A percentile compares a stretch with the other conserved stretches of the same genome.
Evolutionary conservation across 2,329 filamentous ascomycete species (phyloP).

Genomic region (Fusarium continuum): DNA sequence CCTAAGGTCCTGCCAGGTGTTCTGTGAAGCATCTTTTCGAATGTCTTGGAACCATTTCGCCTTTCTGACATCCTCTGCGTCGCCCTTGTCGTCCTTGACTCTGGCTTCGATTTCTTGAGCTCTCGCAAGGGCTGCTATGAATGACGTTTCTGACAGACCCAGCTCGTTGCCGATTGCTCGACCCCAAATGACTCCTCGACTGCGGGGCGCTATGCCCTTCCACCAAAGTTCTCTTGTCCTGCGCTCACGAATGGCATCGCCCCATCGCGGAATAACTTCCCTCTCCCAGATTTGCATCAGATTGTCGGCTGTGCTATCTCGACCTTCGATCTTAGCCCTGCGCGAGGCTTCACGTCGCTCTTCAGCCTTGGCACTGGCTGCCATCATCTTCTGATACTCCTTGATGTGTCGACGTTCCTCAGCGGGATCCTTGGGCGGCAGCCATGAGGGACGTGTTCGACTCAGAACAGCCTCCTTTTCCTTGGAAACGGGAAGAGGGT

Average conservation of each 20-base stretch:
- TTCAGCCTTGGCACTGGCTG: constrained; percentile 66
- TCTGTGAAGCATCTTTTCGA: constrained; percentile 67
- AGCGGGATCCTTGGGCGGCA: constrained; percentile 86
- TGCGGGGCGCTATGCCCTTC: constrained; percentile 77
- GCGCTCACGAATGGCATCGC: constrained; percentile 72
- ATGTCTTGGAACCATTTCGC: constrained; percentile 71
- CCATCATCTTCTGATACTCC: constrained; percentile 87
- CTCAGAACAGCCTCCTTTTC: constrained; percentile 87
- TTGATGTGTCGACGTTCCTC: constrained; percentile 91
- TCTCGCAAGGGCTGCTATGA: constrained; percentile 73
- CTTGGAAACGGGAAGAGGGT: constrained; percentile 83
- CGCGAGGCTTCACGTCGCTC: constrained; percentile 65
- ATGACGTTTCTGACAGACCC: constrained; percentile 72
- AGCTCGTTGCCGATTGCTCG: constrained; percentile 79
- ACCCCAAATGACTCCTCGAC: constrained; percentile 74
- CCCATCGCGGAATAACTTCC: constrained; percentile 80
- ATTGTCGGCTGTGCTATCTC: constrained; percentile 64
- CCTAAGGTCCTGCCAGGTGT: constrained; percentile 75
- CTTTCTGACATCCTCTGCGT: constrained; percentile 63
- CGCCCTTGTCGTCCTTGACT: constrained; percentile 60
- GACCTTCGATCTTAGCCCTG: constrained; percentile 60
- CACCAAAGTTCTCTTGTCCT: constrained; percentile 82
- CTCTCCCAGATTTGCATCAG: constrained; percentile 76
- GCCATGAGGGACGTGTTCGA: constrained; percentile 82
- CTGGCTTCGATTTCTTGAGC: constrained; percentile 70